Percentiles rank a stretch among this genome's conserved stretches.
phyloP scores from a whole-genome alignment of 371 early-diverging fungal species.

The Apophysomyces ossiformis region DNA sequence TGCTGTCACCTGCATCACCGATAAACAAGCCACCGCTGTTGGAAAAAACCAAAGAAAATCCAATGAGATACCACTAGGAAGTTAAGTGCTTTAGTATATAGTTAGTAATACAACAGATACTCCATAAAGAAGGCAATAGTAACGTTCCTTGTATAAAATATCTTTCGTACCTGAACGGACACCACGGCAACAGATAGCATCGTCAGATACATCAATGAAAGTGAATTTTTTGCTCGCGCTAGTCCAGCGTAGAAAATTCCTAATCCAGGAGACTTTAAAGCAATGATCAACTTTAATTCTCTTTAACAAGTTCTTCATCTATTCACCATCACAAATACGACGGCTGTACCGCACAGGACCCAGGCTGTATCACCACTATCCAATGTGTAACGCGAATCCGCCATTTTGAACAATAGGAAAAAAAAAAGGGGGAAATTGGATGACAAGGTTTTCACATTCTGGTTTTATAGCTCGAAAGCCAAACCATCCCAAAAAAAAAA shows the following conservation, averaged over 20 bases:
- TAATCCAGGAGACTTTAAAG: slow-evolving; percentile 49
- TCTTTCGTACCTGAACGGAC: slow-evolving; percentile 50
- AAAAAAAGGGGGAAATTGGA: not conserved
- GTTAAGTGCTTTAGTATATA: too few relatives aligned
- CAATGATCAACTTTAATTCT: not conserved
- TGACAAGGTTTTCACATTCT: not conserved
- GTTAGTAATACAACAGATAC: too few relatives aligned
- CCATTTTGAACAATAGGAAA: not conserved
- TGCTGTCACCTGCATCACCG: slow-evolving; percentile 61
- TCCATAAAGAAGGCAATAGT: too few relatives aligned
- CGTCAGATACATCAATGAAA: slow-evolving; percentile 72
- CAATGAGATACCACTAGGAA: slow-evolving; percentile 73
- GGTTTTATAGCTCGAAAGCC: too few relatives aligned
- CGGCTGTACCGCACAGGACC: slow-evolving; percentile 38
- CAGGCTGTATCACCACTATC: slow-evolving; percentile 56
- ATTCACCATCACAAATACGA: slow-evolving; percentile 20
- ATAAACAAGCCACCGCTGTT: slow-evolving; percentile 65
- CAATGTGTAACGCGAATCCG: not conserved
- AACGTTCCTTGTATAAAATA: not conserved
- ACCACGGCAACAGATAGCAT: slow-evolving; percentile 74
- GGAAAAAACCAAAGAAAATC: slow-evolving; percentile 75
- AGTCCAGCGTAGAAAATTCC: slow-evolving; percentile 79
- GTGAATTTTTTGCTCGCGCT: slow-evolving; percentile 68
- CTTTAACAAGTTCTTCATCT: not conserved
- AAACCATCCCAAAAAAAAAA: too few relatives aligned